phyloP scores from a whole-genome alignment of 2,329 filamentous ascomycete species.

The Fusarium anguioides region DNA sequence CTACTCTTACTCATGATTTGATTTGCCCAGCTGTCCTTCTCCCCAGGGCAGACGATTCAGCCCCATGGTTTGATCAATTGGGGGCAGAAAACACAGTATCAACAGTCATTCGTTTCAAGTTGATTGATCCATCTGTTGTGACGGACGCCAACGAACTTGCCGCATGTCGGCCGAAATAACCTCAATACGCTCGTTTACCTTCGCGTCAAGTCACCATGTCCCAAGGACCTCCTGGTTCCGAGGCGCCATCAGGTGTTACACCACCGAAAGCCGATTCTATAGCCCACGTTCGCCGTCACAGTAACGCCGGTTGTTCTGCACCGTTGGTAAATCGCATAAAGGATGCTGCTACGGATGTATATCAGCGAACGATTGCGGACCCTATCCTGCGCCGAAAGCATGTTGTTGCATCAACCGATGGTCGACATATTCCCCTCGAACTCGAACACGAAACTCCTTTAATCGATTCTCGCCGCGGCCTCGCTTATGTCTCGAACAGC shows the following conservation, averaged over 20 bases:
- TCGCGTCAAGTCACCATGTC: slow-evolving; percentile 29
- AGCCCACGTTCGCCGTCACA: slow-evolving; percentile 19
- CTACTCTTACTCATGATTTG: slow-evolving; percentile 23
- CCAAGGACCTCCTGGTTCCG: slow-evolving; percentile 26
- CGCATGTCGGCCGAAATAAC: slow-evolving; percentile 24
- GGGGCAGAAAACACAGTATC: slow-evolving; percentile 5
- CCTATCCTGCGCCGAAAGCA: slow-evolving; percentile 72
- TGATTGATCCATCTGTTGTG: slow-evolving; percentile 8
- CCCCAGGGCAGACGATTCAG: slow-evolving; percentile 14
- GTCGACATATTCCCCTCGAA: slow-evolving; percentile 61
- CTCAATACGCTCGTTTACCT: slow-evolving; percentile 36
- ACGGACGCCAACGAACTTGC: slow-evolving; percentile 6
- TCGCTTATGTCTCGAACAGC: slow-evolving; percentile 65
- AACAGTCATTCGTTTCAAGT: slow-evolving; percentile 35
- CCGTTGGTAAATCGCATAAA: slow-evolving; percentile 39
- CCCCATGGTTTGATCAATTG: slow-evolving; percentile 20
- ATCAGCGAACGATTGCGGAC: slow-evolving; percentile 57
- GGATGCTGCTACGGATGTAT: slow-evolving; percentile 41
- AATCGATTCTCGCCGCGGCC: slow-evolving; percentile 62
- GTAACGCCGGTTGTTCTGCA: slow-evolving; percentile 13
- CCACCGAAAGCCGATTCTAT: slow-evolving; percentile 18
- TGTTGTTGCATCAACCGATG: slow-evolving; percentile 77
- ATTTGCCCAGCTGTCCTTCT: slow-evolving; percentile 6
- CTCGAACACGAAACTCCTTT: slow-evolving; percentile 55
- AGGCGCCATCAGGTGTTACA: slow-evolving; percentile 19